Conservation (phyloP, 306 rosid genomes). For the Vigna mungo region DNA sequence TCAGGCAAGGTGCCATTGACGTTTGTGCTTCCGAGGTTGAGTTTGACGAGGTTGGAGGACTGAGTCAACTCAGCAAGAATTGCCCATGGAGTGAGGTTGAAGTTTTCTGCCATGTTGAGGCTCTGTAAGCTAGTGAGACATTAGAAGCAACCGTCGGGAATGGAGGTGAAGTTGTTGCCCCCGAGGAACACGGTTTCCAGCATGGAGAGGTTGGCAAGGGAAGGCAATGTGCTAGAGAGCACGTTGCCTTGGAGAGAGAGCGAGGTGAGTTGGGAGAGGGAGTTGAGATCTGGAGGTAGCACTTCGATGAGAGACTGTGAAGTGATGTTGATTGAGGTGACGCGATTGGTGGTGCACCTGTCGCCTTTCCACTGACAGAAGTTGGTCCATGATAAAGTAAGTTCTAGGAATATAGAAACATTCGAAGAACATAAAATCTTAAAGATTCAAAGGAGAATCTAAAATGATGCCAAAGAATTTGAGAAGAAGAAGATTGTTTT, state of each 20-base stretch:
- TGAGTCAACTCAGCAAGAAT: constrained; percentile 60
- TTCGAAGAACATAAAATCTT: too few relatives aligned
- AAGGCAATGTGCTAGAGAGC: too few relatives aligned
- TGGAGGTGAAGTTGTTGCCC: constrained; percentile 69
- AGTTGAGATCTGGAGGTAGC: too few relatives aligned
- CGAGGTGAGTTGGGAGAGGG: too few relatives aligned
- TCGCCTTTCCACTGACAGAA: constrained; percentile 66
- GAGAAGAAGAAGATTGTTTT: too few relatives aligned
- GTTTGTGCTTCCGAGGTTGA: constrained; percentile 52
- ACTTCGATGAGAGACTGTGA: too few relatives aligned
- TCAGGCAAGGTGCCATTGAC: constrained; percentile 60
- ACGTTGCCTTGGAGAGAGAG: too few relatives aligned
- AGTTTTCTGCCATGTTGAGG: constrained; percentile 53
- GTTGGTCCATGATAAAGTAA: constrained; percentile 4
- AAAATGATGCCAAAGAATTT: too few relatives aligned
- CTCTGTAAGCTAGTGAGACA: constrained; percentile 60
- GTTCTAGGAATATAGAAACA: too few relatives aligned
- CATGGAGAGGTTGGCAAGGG: background rate
- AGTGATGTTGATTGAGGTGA: too few relatives aligned
- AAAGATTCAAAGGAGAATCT: too few relatives aligned
- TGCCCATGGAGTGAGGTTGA: constrained; percentile 52
- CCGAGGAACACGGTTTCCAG: constrained; percentile 54
- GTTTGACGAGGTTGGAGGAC: constrained; percentile 47
- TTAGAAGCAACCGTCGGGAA: constrained; percentile 49
- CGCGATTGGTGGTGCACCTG: constrained; percentile 37